Evolutionary conservation across 345 rosid species (phyloP).

Genomic region (Psidium friedrichsthalianum): DNA sequence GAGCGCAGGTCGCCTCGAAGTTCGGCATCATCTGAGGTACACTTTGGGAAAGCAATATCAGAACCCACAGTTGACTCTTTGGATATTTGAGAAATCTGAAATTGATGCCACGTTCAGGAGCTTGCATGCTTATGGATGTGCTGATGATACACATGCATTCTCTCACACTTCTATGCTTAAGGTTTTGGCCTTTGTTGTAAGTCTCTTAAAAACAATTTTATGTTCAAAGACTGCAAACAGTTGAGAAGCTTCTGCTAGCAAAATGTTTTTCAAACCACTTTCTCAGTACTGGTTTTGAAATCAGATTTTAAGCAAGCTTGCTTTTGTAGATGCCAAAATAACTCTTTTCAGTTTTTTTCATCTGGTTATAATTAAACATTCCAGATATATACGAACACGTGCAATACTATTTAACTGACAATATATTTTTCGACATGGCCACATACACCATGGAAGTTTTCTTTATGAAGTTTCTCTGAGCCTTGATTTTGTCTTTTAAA

Average conservation of each 20-base stretch:
- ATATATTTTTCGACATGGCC: neutral
- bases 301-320: neutral
- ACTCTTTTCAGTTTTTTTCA: neutral
- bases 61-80: neutral
- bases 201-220: neutral
- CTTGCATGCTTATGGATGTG: neutral
- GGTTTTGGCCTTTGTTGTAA: neutral
- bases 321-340: neutral
- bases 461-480: neutral
- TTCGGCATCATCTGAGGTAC: conserved; percentile 57
- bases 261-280: neutral
- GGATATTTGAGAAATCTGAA: neutral
- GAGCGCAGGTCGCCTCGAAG: conserved; percentile 68
- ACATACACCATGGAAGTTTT: neutral
- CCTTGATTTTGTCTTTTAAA: neutral
- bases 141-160: neutral
- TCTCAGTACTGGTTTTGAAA: neutral
- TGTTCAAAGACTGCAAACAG: neutral
- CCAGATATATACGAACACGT: neutral
- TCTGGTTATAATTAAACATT: neutral
- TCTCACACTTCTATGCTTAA: neutral
- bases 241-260: neutral
- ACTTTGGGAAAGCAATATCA: neutral
- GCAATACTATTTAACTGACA: neutral
- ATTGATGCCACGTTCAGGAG: neutral